A percentile compares a stretch with the other conserved stretches of the same genome.
These are phyloP conservation scores for Penicillium glabrum DNA, from an alignment of 2,329 filamentous ascomycete genomes.

Conservation along the genomic window DNA sequence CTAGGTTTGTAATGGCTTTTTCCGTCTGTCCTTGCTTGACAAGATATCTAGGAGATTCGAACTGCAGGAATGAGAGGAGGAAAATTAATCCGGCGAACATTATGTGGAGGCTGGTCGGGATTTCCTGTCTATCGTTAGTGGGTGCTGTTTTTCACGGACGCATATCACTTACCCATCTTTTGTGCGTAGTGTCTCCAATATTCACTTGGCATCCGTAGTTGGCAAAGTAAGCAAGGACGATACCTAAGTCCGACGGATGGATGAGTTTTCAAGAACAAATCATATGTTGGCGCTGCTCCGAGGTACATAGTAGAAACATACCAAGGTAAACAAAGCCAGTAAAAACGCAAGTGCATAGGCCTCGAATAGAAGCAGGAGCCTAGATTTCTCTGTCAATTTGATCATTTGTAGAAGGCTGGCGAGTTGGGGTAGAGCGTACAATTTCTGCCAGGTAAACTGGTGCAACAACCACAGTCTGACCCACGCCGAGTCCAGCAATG, in stretches of 20 bases:
- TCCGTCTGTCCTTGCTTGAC: constrained; percentile 64
- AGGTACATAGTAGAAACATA: constrained; percentile 1
- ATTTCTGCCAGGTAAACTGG: constrained; percentile 74
- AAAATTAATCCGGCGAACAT: constrained; percentile 75
- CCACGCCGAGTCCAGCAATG: constrained; percentile 45
- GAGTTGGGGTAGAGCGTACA: constrained; percentile 24
- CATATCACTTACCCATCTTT: constrained; percentile 44
- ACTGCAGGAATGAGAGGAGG: constrained; percentile 65
- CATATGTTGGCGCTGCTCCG: neutral
- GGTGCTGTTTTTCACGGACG: neutral
- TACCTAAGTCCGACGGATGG: constrained; percentile 49
- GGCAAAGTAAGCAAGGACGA: constrained; percentile 76
- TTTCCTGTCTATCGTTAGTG: constrained; percentile 30
- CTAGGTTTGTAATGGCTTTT: constrained; percentile 45
- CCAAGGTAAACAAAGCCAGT: constrained; percentile 66
- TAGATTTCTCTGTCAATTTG: constrained; percentile 1
- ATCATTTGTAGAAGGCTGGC: neutral
- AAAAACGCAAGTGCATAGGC: constrained; percentile 72
- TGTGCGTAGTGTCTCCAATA: constrained; percentile 45
- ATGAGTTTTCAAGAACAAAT: neutral
- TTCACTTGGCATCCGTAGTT: constrained; percentile 63
- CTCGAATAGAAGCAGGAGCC: constrained; percentile 65
- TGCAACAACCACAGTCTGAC: constrained; percentile 47
- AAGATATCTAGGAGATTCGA: constrained; percentile 70
- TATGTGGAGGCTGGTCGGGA: constrained; percentile 73